Conservation (phyloP, 805 yeast genomes). For the Candida saitoana region DNA sequence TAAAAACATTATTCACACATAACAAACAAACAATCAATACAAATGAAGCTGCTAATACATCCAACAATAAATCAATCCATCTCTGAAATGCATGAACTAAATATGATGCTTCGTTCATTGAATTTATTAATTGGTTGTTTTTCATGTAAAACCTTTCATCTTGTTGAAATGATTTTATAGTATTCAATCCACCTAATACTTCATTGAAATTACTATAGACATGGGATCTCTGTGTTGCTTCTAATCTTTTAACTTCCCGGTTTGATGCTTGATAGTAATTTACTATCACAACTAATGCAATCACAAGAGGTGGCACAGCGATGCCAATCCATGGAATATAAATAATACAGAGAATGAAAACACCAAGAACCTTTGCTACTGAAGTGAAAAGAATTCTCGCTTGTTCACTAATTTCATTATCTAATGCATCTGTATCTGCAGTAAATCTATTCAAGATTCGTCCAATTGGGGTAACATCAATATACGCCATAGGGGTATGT, state of each 20-base stretch:
- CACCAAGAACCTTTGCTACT: slow-evolving; percentile 35
- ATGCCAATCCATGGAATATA: slow-evolving; percentile 54
- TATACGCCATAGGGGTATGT: slow-evolving; percentile 41
- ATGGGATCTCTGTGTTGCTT: slow-evolving; percentile 44
- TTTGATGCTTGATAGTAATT: slow-evolving; percentile 46
- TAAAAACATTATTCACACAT: slow-evolving; percentile 57
- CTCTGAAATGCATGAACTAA: slow-evolving; percentile 53
- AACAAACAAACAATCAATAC: slow-evolving; percentile 53
- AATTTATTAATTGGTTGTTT: slow-evolving; percentile 40
- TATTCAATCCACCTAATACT: slow-evolving; percentile 43
- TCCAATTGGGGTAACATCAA: slow-evolving; percentile 43
- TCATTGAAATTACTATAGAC: slow-evolving; percentile 50
- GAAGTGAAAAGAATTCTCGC: slow-evolving; percentile 40
- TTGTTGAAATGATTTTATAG: slow-evolving; percentile 42
- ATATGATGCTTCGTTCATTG: slow-evolving; percentile 51
- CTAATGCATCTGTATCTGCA: slow-evolving; percentile 43
- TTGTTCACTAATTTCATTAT: slow-evolving; percentile 43
- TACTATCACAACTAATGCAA: slow-evolving; percentile 34
- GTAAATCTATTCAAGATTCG: slow-evolving; percentile 43
- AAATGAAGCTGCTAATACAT: slow-evolving; percentile 44
- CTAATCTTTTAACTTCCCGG: slow-evolving; percentile 46
- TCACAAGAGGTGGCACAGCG: slow-evolving; percentile 47
- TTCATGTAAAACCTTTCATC: slow-evolving; percentile 33
- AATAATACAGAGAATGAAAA: slow-evolving; percentile 42
- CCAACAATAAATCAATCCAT: slow-evolving; percentile 57